Evolutionary conservation across 176 grass and related monocot species (phyloP), one percentile per base, ranked within the genome.

Genomic region (Luzula sylvatica): DNA sequence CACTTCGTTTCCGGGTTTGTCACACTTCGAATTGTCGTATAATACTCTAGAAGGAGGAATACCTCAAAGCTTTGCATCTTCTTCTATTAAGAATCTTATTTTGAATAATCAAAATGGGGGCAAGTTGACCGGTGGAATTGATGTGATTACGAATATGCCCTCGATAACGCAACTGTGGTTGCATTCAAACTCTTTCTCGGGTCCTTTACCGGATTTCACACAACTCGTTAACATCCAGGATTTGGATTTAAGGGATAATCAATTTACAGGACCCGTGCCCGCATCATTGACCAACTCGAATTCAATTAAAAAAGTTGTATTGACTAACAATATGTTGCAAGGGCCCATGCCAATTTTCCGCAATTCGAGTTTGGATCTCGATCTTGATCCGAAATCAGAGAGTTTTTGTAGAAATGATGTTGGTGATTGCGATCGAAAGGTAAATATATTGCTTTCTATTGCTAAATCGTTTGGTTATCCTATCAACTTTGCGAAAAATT

Each of bases 291-390:
- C 75, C 20, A 65, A 74, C 1, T 57, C 83, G 17, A 54, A 69
- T 69, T 32, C 76, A 9, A 56, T 95, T 3, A 69, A 50, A 40
- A 80, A 7, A 2, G 23, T 95, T 11, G 60, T 30, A 9, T 66
- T 95, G 46, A 57, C 47, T 2, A 95, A 95, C 17, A 95, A 87
- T 42, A 42, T 75, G 14, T 73, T 95, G 21, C 88, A 95, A 67
- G 88, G 88, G 1, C 79, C 75, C 1, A 23, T 2, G 9, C 88
- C 88, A 5, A 7, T 25, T 8, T 79, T 87, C 56, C 30, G 30
- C 5, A 20, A 16, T 20, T 0, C 1, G 22, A n/a, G 3, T 7
- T 58, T 78, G 3, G 1, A 29, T 0, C 17, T 58, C 0, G 70
- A 82, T 15, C 12, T 78, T 15, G 0, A 41, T 3, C 8, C 16